Percentiles rank a stretch among this genome's conserved stretches.
Conservation (phyloP, 2,329 filamentous ascomycete species). For the Colletotrichum nymphaeae region DNA sequence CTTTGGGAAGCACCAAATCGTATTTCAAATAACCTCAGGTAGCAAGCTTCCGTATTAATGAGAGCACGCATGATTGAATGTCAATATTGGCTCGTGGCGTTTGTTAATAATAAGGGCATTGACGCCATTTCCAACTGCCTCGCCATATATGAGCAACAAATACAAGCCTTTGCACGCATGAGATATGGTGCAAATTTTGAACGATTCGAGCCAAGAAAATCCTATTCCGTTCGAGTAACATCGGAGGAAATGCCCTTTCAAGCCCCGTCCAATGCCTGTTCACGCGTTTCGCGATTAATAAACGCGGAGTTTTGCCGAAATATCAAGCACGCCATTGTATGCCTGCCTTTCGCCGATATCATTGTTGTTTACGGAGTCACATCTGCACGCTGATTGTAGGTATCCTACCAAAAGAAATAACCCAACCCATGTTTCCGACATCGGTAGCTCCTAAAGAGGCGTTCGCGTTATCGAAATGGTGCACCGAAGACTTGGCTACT, state of each 20-base stretch:
- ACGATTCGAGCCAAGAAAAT: too few species aligned
- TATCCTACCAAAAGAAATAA: neutral
- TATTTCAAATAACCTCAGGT: too few species aligned
- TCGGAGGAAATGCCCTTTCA: neutral
- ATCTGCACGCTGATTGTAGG: neutral
- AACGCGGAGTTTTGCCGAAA: neutral
- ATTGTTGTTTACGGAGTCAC: neutral
- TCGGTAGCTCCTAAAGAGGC: neutral
- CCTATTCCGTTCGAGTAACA: too few species aligned
- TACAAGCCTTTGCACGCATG: too few species aligned
- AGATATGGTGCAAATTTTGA: too few species aligned
- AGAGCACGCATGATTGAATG: too few species aligned
- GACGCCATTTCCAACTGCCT: too few species aligned
- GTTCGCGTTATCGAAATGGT: neutral
- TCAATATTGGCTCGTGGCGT: too few species aligned
- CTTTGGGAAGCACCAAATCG: too few species aligned
- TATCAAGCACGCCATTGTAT: constrained; percentile 14
- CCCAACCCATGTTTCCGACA: neutral
- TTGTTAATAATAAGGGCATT: too few species aligned
- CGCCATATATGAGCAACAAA: too few species aligned
- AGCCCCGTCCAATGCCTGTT: neutral
- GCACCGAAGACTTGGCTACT: neutral
- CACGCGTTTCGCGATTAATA: neutral
- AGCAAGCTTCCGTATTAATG: too few species aligned
- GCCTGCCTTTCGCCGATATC: neutral